Evolutionary conservation across 176 grass and related monocot species (phyloP), one percentile per base, ranked within the genome.

Genomic region (Stipa capillata): DNA sequence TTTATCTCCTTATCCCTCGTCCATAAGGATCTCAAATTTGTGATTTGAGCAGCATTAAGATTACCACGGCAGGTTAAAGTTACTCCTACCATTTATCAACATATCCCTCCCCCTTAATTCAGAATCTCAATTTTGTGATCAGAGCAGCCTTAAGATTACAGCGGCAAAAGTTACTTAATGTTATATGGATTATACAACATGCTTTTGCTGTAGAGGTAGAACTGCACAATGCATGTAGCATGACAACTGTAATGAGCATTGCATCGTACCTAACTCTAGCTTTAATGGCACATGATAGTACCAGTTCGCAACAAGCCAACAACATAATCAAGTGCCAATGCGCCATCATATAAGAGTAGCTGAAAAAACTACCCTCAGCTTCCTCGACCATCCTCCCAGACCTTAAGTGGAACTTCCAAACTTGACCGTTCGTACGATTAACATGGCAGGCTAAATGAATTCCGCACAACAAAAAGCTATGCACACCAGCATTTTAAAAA

Each of bases 251-350:
- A 58, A 80, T 74, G 48, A 65, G 39, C 31, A 78, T 72, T 72
- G 23, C 37, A 72, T 39, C 37, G 74, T 58, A 84, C 65, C 40
- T 10, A 81, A 75, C 12, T 33, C 56, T 47, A 61, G 27, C 54
- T 78, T 78, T 77, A 65, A 78, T 71, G 17, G 47, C 73, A 63
- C 44, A 82, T 54, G 72, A 43, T 27, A 29, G 65, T 65, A 87
- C 64, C 45, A 12, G 78, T 72, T 39, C 40, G 58, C 73, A 57
- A 53, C 3, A 41, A 18, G 41, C 7, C 15, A 47, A 45, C 67
- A 82, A n/a, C 37, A 78, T 66, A 65, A 48, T 79, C 21, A 65
- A 15, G 59, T 47, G 42, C 23, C 17, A 36, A 51, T 44, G 42
- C 34, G 54, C 44, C 43, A 79, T 64, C 23, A 25, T 55, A 33